Base-by-base conservation (phyloP, 2,329 filamentous ascomycete genomes). In the Beauveria pseudobassiana region DNA sequence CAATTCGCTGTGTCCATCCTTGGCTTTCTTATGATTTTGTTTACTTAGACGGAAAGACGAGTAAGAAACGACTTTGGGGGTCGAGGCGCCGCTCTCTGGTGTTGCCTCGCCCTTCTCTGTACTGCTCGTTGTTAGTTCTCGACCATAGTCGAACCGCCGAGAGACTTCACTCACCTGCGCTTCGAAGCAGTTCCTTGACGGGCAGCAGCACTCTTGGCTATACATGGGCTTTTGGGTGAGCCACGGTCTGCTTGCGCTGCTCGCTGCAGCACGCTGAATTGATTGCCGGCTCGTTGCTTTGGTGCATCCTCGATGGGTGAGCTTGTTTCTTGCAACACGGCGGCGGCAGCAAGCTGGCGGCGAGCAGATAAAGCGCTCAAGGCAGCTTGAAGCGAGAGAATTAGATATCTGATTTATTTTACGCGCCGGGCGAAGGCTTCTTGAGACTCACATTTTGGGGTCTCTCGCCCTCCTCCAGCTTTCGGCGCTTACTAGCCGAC, bases 1-100 rank as follows among this genome's bases (percentile, higher is more conserved):
- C 1, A 86, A 62, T 22, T 76, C 68, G n/a, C 78, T 53, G 1
- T 72, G 66, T 0, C 78, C 80, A 50, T 76, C 71, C 5, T 70
- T 45, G 24, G 75, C 76, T 24, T 65, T 69, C 53, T 73, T 73
- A 22, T 76, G 70, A 51, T 81, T 84, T 46, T 74, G 73, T 62
- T 78, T 78, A 24, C 67, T 76, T 2, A 77, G 74, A 24, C 71
- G 75, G 58, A 82, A 81, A 0, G 80, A 79, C 0, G 79, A 78
- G 59, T 80, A 75, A 22, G 76, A 74, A 3, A 65, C 63, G n/a
- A 63, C 42, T 50, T 62, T 53, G 1, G 51, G 50, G 7, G 46
- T 28, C 4, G 51, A 26, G 3, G 50, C n/a, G 16, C 46, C 43
- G 10, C 42, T 58, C n/a, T 58, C 60, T n/a, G 30, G 46, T 42